Evolutionary conservation across 345 rosid genomes (phyloP), one percentile per base, ranked within the genome.

Genomic region (Linum trigynum): DNA sequence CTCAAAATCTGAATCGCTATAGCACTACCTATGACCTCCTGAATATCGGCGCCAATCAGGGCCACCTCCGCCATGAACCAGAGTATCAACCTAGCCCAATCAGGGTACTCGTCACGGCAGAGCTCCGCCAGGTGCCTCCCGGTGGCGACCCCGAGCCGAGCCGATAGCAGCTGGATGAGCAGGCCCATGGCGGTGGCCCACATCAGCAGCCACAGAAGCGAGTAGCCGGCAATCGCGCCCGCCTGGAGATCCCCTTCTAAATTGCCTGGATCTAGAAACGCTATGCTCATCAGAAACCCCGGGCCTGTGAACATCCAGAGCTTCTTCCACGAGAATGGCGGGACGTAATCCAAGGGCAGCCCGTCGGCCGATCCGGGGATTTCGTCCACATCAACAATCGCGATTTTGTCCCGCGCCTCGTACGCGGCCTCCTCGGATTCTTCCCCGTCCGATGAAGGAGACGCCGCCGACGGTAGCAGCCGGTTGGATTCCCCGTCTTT

Each of bases 41-140:
- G 98, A 56, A 92, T 90, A 66, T 92, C 98, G 48, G 98, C 98
- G 2, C 94, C 98, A 40, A 92, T 84, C 41, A 92, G 76, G 38
- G 98, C 90, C 65, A 92, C 64, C 81, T 92, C 98, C 12, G 97
- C 97, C 96, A 92, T 90, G 74, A 80, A 75, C 97, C 97, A 92
- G 59, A 88, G 81, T 68, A 83, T 75, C 41, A 79, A 72, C 66
- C 94, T 76, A 11, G 94, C 97, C 97, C 96, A 92, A 68, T 65
- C 74, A 0, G 91, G 96, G 62, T 92, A 90, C 82, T 88, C 97
- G 38, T 92, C 96, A 38, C 96, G 78, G 59, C 92, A 88, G 38
- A 92, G 85, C 85, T 92, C 97, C 39, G 98, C 98, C 7, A 92
- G 73, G 75, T 92, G 89, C 37, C 83, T 82, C 5, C 98, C 98